phyloP scores from a whole-genome alignment of 2,329 filamentous ascomycete species.

The Xylaria sp. region DNA sequence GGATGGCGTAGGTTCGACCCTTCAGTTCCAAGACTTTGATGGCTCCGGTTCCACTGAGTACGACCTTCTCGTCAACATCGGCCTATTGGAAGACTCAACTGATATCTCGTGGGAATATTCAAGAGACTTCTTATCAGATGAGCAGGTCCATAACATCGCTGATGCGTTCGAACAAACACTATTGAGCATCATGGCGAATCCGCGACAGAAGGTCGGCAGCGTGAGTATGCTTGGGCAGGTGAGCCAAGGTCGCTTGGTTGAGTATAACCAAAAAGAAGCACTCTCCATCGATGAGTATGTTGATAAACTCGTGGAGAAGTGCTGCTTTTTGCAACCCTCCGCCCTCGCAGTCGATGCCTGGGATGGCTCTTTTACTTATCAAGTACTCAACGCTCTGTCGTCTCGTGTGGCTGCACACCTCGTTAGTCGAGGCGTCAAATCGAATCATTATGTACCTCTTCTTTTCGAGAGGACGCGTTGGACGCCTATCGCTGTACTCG shows the following conservation, averaged over 20 bases:
- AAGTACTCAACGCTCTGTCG: slow-evolving; percentile 12
- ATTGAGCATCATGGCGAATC: slow-evolving; percentile 17
- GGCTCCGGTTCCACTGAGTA: slow-evolving; percentile 21
- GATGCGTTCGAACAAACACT: slow-evolving; percentile 28
- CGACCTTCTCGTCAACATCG: slow-evolving; percentile 22
- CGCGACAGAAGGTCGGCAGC: not conserved
- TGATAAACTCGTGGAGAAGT: slow-evolving; percentile 25
- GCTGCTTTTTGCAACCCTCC: slow-evolving; percentile 19
- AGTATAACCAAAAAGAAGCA: slow-evolving; percentile 6
- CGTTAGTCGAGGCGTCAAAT: slow-evolving; percentile 13
- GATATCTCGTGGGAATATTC: slow-evolving; percentile 22
- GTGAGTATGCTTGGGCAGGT: slow-evolving; percentile 13
- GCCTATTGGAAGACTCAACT: slow-evolving; percentile 2
- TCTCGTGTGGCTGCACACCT: slow-evolving; percentile 13
- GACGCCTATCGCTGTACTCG: slow-evolving; percentile 41
- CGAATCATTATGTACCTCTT: slow-evolving; percentile 37
- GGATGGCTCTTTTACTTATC: slow-evolving; percentile 32
- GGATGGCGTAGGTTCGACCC: not conserved
- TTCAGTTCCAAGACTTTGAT: slow-evolving; percentile 14
- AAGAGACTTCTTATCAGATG: slow-evolving; percentile 19
- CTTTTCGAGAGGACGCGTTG: slow-evolving; percentile 41
- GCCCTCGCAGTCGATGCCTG: slow-evolving; percentile 20
- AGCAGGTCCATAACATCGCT: slow-evolving; percentile 17
- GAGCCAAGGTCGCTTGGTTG: not conserved
- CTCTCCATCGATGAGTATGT: slow-evolving; percentile 9